Evolutionary conservation across 1,139 yeast genomes (phyloP).

Genomic region (Ogataea hybrid): DNA sequence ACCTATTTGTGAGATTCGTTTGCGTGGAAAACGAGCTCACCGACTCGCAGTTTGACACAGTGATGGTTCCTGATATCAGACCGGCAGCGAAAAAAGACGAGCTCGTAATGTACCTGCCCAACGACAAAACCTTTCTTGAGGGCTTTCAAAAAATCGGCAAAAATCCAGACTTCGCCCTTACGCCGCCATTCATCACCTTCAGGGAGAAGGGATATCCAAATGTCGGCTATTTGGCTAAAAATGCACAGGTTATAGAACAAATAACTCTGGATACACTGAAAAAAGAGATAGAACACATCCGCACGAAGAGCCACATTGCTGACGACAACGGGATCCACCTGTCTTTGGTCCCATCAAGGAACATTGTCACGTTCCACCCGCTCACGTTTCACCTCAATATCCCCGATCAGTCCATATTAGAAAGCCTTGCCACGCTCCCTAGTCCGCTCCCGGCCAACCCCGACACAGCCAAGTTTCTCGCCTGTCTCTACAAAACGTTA

Average conservation of each 20-base stretch:
- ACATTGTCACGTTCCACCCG: too few species aligned
- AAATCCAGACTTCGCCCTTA: conserved; percentile 1
- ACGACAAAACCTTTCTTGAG: conserved; percentile 3
- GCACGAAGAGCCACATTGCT: too few species aligned
- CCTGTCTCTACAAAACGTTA: conserved; percentile 1
- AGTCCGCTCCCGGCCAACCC: too few species aligned
- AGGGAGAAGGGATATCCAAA: not conserved
- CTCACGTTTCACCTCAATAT: too few species aligned
- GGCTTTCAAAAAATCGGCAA: not conserved
- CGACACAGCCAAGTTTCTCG: too few species aligned
- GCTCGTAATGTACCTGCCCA: conserved; percentile 10
- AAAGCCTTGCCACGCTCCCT: too few species aligned
- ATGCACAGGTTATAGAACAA: conserved; percentile 12
- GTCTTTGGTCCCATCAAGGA: too few species aligned
- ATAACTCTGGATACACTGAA: too few species aligned
- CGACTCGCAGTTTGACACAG: conserved; percentile 3
- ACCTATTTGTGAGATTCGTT: conserved; percentile 22
- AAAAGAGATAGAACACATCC: too few species aligned
- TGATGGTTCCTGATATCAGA: conserved; percentile 12
- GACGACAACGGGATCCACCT: too few species aligned
- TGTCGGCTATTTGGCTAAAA: conserved; percentile 14
- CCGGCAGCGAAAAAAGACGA: not conserved
- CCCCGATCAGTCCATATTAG: too few species aligned
- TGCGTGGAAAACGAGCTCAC: conserved; percentile 17
- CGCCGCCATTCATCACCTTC: conserved; percentile 1